These are phyloP conservation scores for Arthrobotrys sinensis DNA, from an alignment of 2,329 filamentous ascomycete genomes.

Conservation along the genomic window DNA sequence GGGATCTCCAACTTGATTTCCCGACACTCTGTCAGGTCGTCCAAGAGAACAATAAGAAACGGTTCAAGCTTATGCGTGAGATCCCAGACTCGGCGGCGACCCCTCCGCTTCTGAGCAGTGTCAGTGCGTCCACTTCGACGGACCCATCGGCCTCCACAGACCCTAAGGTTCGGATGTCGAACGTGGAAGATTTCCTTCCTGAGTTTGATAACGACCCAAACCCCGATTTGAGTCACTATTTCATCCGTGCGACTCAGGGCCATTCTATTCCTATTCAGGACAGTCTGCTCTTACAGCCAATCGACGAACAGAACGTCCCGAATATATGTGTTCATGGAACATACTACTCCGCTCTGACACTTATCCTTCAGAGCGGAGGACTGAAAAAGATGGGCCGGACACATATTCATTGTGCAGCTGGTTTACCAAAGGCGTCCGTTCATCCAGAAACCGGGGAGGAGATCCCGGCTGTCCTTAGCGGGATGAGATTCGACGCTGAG, in stretches of 20 bases:
- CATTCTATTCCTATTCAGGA: conserved; percentile 85
- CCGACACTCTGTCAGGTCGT: conserved; percentile 81
- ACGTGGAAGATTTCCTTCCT: conserved; percentile 66
- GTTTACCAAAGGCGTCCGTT: conserved; percentile 68
- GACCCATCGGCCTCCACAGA: conserved; percentile 63
- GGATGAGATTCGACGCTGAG: conserved; percentile 84
- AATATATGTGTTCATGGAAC: conserved; percentile 86
- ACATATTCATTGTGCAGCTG: conserved; percentile 90
- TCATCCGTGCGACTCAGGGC: conserved; percentile 96
- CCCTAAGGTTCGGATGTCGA: conserved; percentile 66
- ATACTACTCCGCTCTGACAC: conserved; percentile 83
- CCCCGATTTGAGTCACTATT: conserved; percentile 76
- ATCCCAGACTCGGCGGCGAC: conserved; percentile 64
- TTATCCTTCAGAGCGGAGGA: conserved; percentile 82
- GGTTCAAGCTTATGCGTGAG: conserved; percentile 81
- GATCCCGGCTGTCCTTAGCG: conserved; percentile 76
- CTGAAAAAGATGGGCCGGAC: conserved; percentile 85
- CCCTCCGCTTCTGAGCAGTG: conserved; percentile 61
- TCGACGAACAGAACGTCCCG: conserved; percentile 74
- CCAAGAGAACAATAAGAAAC: conserved; percentile 85
- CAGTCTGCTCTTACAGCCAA: conserved; percentile 78
- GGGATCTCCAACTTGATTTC: conserved; percentile 80
- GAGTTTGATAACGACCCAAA: conserved; percentile 64
- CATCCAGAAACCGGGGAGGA: conserved; percentile 51
- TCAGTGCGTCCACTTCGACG: conserved; percentile 62